phyloP scores from a whole-genome alignment of 1,139 yeast genomes.

The Meyerozyma guilliermondii region DNA sequence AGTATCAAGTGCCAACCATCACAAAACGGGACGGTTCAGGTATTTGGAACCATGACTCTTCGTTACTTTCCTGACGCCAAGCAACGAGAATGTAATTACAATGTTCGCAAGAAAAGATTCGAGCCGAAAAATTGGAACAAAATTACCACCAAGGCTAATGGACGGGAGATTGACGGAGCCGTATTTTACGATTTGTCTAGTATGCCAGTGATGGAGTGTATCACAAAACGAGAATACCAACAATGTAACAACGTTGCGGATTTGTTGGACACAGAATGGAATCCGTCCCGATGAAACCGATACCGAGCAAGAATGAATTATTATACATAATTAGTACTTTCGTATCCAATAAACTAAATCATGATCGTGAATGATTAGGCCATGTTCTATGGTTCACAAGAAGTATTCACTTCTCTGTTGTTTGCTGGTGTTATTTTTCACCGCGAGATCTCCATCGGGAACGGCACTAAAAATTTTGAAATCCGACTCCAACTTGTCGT shows the following conservation, averaged over 20 bases:
- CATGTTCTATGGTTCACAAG: slow-evolving; percentile 32
- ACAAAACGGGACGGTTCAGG: background rate
- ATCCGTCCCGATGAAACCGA: background rate
- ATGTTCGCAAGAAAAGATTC: background rate
- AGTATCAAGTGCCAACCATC: background rate
- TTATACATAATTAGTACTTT: background rate
- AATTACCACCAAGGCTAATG: background rate
- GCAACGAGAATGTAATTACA: background rate
- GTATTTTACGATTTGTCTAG: slow-evolving; percentile 1
- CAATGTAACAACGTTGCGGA: background rate
- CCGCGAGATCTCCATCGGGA: slow-evolving; percentile 70
- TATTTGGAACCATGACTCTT: background rate
- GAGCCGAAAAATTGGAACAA: background rate
- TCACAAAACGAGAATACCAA: background rate
- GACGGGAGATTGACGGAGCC: background rate
- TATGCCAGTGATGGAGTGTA: background rate
- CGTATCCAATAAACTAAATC: background rate
- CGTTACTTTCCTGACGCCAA: background rate
- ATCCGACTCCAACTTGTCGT: slow-evolving; percentile 79
- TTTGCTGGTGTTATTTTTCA: slow-evolving; percentile 62
- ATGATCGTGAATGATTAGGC: background rate
- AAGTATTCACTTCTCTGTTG: slow-evolving; percentile 83
- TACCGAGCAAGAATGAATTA: background rate
- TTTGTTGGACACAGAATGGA: background rate
- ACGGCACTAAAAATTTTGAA: slow-evolving; percentile 95